Base-by-base conservation (phyloP, 768 basidiomycete genomes). In the Phanerochaete carnosa region DNA sequence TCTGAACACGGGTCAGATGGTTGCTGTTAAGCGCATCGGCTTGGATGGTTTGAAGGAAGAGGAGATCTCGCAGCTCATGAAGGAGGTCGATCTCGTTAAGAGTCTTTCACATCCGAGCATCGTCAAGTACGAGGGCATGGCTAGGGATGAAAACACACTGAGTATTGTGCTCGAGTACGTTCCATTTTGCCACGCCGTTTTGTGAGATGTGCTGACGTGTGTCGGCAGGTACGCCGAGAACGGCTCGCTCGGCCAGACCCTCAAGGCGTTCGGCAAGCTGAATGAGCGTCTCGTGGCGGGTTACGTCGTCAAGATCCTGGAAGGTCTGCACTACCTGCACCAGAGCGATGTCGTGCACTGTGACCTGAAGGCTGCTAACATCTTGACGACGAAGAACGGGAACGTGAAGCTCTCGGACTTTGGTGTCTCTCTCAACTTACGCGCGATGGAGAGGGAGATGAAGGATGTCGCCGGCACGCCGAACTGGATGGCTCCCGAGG, bases 401-500 rank as follows among this genome's bases (percentile, higher is more conserved):
- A 97, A 98, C 69, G 89, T 97, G 69, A 98, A 98, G 76, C 83
- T 99, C 2, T 91, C 94, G 8, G 96, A 99, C 73, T 98, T 99
- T 73, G 96, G 96, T 49, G 96, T 98, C 15, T 98, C 95, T 25
- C 87, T 98, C 62, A 97, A 96, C 73, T 82, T 98, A 68, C 87
- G 92, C 50, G 94, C 94, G 0, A 87, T 98, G 83, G 90, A 89
- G 67, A 81, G 85, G 26, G 90, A 92, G 69, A 88, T 85, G 66
- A 88, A 91, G 70, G 91, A 90, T 66, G 90, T 94, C 28, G 89
- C 91, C 8, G 96, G 96, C 11, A 99, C 96, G 11, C 96, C 96
- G 15, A 96, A 98, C 69, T 99, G 96, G 96, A 98, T 99, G 95
- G 95, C 95, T 12, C 96, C 96, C 2, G 96, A 99, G 74, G 92